Conservation (phyloP, 768 basidiomycete species). For the Pholiota molesta region DNA sequence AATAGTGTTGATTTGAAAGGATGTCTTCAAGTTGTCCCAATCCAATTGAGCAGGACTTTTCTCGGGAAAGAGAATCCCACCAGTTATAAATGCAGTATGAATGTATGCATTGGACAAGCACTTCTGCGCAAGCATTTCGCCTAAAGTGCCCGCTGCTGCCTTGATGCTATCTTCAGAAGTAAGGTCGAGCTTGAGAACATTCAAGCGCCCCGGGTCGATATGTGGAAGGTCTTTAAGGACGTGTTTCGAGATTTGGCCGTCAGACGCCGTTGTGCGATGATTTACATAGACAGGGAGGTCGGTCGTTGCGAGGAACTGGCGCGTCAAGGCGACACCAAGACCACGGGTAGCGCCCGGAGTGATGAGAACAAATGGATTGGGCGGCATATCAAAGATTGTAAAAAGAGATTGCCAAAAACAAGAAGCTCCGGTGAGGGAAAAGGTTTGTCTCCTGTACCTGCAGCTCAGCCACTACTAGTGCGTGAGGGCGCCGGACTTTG, state of each 20-base stretch:
- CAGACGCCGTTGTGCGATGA: conserved; percentile 41
- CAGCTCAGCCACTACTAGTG: too few species aligned
- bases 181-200: conserved; percentile 52
- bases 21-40: conserved; percentile 38
- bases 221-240: conserved; percentile 46
- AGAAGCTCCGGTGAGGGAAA: too few species aligned
- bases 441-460: too few species aligned
- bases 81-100: conserved; percentile 57
- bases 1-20: conserved; percentile 61
- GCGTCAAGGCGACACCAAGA: conserved; percentile 55
- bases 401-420: not conserved
- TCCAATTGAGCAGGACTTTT: conserved; percentile 53
- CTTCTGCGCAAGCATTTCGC: conserved; percentile 31
- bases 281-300: conserved; percentile 57
- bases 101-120: conserved; percentile 40
- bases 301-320: conserved; percentile 54
- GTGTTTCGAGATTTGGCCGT: conserved; percentile 37
- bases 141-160: conserved; percentile 46
- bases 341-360: conserved; percentile 58
- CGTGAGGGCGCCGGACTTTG: too few species aligned
- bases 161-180: conserved; percentile 53
- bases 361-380: conserved; percentile 52
- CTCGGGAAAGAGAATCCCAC: conserved; percentile 59
- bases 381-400: conserved; percentile 16
- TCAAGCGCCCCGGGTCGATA: conserved; percentile 47